Percentiles rank a stretch among this genome's conserved stretches.
Evolutionary conservation across 805 yeast species (phyloP).

Genomic region (Saccharomycopsis synnaedendra): DNA sequence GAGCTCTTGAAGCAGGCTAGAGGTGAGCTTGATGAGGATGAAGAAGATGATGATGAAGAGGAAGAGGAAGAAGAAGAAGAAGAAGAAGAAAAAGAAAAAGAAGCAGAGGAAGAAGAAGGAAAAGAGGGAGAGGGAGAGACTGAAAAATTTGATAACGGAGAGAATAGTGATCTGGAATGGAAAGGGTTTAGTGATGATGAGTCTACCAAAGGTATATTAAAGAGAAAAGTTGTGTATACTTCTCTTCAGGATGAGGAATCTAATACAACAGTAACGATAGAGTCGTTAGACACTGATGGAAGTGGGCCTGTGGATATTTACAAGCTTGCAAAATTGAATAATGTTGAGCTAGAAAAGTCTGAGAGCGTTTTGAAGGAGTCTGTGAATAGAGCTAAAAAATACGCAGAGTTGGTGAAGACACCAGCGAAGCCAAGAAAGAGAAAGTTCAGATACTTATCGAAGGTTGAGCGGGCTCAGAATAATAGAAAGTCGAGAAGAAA

Average conservation of each 20-base stretch:
- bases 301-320: conserved; percentile 39
- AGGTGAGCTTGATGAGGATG: conserved; percentile 19
- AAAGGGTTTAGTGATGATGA: conserved; percentile 4
- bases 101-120: conserved; percentile 18
- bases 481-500: conserved; percentile 33
- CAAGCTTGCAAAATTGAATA: conserved; percentile 49
- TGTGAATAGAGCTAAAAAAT: conserved; percentile 68
- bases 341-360: conserved; percentile 60
- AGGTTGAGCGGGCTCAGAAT: conserved; percentile 58
- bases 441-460: conserved; percentile 82
- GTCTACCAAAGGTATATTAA: conserved; percentile 17
- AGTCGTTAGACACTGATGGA: conserved; percentile 31
- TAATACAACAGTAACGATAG: conserved; percentile 30
- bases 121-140: conserved; percentile 24
- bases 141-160: conserved; percentile 27
- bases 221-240: conserved; percentile 13
- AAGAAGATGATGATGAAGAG: conserved; percentile 12
- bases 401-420: conserved; percentile 22
- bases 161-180: conserved; percentile 2
- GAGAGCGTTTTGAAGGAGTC: conserved; percentile 63
- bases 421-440: conserved; percentile 37
- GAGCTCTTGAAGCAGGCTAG: conserved; percentile 41
- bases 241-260: conserved; percentile 19
- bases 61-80: conserved; percentile 18
- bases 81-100: conserved; percentile 8